phyloP scores from a whole-genome alignment of 179 eudicot genomes.

The Drosera spatulata region DNA sequence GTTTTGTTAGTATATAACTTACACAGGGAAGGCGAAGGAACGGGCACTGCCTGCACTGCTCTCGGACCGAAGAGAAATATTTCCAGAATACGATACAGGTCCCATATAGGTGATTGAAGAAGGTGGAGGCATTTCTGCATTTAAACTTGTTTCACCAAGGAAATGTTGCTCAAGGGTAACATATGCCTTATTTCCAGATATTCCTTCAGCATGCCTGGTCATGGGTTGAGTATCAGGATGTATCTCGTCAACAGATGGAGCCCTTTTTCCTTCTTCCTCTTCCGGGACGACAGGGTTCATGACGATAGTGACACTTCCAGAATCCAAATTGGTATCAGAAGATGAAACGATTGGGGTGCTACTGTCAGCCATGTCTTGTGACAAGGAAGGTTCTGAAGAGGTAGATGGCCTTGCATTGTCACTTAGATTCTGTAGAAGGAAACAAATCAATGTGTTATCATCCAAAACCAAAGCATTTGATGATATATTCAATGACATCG shows the following conservation, averaged over 20 bases:
- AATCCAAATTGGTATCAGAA: slow-evolving; percentile 47
- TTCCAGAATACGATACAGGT: slow-evolving; percentile 41
- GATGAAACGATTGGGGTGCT: slow-evolving; percentile 11
- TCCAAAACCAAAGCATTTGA: neutral
- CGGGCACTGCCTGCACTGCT: slow-evolving; percentile 80
- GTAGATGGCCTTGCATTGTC: slow-evolving; percentile 12
- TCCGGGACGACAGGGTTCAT: slow-evolving; percentile 30
- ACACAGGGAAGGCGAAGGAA: slow-evolving; percentile 97
- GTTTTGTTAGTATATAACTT: slow-evolving; percentile 1
- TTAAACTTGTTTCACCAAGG: slow-evolving; percentile 50
- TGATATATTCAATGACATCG: neutral
- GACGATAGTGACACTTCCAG: slow-evolving; percentile 46
- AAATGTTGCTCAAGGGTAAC: slow-evolving; percentile 16
- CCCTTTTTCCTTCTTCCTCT: slow-evolving; percentile 13
- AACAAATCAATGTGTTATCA: neutral
- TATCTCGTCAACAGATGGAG: slow-evolving; percentile 7
- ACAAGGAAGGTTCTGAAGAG: slow-evolving; percentile 10
- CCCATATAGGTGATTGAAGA: slow-evolving; percentile 46
- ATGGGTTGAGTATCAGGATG: slow-evolving; percentile 12
- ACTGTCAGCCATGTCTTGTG: slow-evolving; percentile 17
- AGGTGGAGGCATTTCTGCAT: slow-evolving; percentile 15
- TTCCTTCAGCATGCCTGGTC: slow-evolving; percentile 21
- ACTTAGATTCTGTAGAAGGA: slow-evolving; percentile 22
- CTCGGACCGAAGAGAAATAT: slow-evolving; percentile 74
- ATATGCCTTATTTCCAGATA: slow-evolving; percentile 7